phyloP scores from a whole-genome alignment of 2,329 filamentous ascomycete genomes.

The Paracoccidioides lutzii region DNA sequence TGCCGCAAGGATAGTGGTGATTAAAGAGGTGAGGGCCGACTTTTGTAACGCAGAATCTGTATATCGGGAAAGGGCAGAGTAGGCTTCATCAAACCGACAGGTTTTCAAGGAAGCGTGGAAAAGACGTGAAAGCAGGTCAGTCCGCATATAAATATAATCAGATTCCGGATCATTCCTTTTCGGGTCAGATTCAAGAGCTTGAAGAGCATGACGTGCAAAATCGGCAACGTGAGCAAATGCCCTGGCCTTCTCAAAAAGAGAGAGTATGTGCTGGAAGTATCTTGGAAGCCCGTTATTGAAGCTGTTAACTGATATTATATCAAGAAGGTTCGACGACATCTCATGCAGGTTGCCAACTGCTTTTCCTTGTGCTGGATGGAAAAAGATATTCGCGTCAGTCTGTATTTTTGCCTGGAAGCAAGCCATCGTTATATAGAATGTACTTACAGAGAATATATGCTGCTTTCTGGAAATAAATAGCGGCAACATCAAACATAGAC shows the following conservation, averaged over 20 bases:
- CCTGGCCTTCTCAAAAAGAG: slow-evolving; percentile 65
- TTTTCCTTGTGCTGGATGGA: slow-evolving; percentile 28
- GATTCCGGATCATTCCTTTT: slow-evolving; percentile 20
- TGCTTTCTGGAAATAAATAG: slow-evolving; percentile 66
- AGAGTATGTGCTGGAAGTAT: slow-evolving; percentile 78
- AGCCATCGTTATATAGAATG: neutral
- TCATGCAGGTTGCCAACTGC: slow-evolving; percentile 33
- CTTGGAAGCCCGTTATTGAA: slow-evolving; percentile 62
- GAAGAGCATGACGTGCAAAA: slow-evolving; percentile 64
- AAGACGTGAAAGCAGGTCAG: slow-evolving; percentile 66
- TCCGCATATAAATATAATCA: slow-evolving; percentile 36
- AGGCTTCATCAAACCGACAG: slow-evolving; percentile 69
- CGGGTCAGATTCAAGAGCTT: slow-evolving; percentile 38
- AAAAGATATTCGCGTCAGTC: slow-evolving; percentile 4
- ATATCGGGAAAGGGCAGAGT: slow-evolving; percentile 63
- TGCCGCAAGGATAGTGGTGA: slow-evolving; percentile 33
- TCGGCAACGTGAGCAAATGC: slow-evolving; percentile 71
- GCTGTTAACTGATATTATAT: slow-evolving; percentile 55
- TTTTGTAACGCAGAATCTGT: slow-evolving; percentile 58
- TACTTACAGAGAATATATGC: slow-evolving; percentile 68
- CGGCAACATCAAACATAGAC: slow-evolving; percentile 60
- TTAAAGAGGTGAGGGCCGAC: slow-evolving; percentile 56
- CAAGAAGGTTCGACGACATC: slow-evolving; percentile 51
- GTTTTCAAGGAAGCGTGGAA: slow-evolving; percentile 73
- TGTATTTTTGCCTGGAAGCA: neutral